Evolutionary conservation across 169 alveolate genomes (phyloP), one percentile per base, ranked within the genome.

Genomic region (Theileria parva): DNA sequence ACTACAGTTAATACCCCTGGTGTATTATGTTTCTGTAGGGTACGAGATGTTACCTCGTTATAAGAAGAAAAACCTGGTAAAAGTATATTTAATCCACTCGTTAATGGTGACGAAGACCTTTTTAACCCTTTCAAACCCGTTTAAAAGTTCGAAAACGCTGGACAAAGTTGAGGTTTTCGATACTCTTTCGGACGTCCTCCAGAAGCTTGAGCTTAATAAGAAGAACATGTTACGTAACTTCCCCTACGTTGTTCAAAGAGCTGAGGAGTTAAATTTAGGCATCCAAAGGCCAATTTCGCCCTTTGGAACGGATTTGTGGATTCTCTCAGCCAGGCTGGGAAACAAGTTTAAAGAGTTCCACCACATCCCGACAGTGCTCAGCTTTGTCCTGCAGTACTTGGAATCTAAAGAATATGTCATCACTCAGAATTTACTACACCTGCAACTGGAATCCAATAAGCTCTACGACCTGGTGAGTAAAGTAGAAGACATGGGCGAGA

Each of bases 171-270:
- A 84, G 78, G 83, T 80, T 55, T 80, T 90, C 27, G 94, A 86
- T 55, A 85, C 84, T 57, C 53, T 90, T 50, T 87, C 87, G 25
- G 93, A 86, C 59, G 44, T 87, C 59, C 70, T 90, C 70, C 76
- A 75, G 60, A 61, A 70, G 21, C 81, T 90, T 60, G 85, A 85
- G 71, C 68, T 90, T 25, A 77, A 86, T 64, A 85, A 89, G 55
- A 75, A 83, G 75, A 73, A 74, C 51, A 80, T 76, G 88, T 72
- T 85, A 21, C 39, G 87, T 21, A 65, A 85, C 57, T 85, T 90
- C 79, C 94, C 94, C 17, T 90, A 90, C 72, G 80, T 83, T 15
- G 94, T 90, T 9, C 94, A 90, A 72, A 86, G 94, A 44, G 80
- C 87, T 21, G 94, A 90, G 66, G 94, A 90, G 57, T 60, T 87